These are phyloP conservation scores for Alternaria triticimaculans DNA, from an alignment of 2,329 filamentous ascomycete genomes.

Conservation along the genomic window DNA sequence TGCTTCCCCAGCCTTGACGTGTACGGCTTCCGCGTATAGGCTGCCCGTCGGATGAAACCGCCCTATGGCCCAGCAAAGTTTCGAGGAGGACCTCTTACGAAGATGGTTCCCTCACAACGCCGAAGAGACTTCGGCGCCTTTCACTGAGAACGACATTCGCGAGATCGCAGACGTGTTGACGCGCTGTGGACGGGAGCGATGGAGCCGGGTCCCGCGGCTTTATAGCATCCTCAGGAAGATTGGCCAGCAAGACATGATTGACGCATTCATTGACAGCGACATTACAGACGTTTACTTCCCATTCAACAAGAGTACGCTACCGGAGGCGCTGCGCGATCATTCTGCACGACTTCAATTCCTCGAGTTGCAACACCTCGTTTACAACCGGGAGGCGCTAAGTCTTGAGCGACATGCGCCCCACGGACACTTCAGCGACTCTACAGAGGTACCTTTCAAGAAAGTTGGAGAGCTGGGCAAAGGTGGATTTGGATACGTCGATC, in stretches of 20 bases:
- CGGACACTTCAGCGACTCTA: conserved; percentile 11
- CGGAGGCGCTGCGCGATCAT: not conserved
- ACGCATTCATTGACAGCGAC: conserved; percentile 15
- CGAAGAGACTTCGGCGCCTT: not conserved
- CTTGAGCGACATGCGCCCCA: conserved; percentile 16
- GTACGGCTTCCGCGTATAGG: no score
- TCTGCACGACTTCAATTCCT: conserved; percentile 13
- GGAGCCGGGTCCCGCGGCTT: conserved; percentile 21
- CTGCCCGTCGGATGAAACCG: no score
- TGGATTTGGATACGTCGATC: conserved; percentile 27
- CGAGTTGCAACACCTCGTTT: conserved; percentile 17
- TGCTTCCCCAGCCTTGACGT: no score
- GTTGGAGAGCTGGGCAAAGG: conserved; percentile 25
- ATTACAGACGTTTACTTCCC: conserved; percentile 16
- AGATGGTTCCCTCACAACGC: not conserved
- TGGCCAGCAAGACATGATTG: conserved; percentile 11
- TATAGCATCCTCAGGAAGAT: conserved; percentile 23
- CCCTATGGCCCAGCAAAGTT: not conserved
- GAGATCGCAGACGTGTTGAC: conserved; percentile 16
- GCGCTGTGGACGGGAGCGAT: conserved; percentile 5
- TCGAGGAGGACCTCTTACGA: not conserved
- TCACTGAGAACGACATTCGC: conserved; percentile 14
- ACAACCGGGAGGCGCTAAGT: conserved; percentile 8
- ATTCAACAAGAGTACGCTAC: not conserved
- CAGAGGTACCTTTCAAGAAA: conserved; percentile 17